These are phyloP conservation scores for Scedosporium minutisporum DNA, from an alignment of 2,329 filamentous ascomycete genomes.

Conservation along the genomic window DNA sequence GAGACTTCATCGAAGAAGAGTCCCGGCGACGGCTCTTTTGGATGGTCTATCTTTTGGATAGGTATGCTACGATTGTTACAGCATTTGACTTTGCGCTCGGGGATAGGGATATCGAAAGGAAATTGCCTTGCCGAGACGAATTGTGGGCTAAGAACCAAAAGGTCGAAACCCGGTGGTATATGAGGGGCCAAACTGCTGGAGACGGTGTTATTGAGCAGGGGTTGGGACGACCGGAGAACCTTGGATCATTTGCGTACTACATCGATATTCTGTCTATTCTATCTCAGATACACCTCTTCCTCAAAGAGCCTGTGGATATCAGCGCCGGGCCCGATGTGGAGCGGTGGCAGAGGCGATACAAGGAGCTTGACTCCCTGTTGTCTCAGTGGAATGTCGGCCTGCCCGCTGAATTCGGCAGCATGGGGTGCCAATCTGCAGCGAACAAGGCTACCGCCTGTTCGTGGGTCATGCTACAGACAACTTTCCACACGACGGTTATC, in stretches of 20 bases:
- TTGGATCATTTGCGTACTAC: conserved; percentile 83
- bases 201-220: conserved; percentile 47
- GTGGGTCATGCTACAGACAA: conserved; percentile 86
- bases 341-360: conserved; percentile 80
- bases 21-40: conserved; percentile 77
- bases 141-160: conserved; percentile 74
- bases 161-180: conserved; percentile 79
- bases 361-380: conserved; percentile 71
- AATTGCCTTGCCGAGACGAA: conserved; percentile 78
- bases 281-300: conserved; percentile 77
- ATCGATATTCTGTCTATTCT: conserved; percentile 83
- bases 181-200: conserved; percentile 33
- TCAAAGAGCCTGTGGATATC: conserved; percentile 85
- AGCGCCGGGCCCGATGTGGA: conserved; percentile 76
- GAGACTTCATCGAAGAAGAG: conserved; percentile 84
- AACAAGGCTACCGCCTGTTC: conserved; percentile 66
- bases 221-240: conserved; percentile 63
- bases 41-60: conserved; percentile 86
- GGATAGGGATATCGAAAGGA: conserved; percentile 82
- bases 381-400: conserved; percentile 77
- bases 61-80: conserved; percentile 83
- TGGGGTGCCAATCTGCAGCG: conserved; percentile 61
- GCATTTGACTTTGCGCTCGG: conserved; percentile 87
- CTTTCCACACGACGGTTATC: conserved; percentile 83
- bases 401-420: conserved; percentile 75